Evolutionary conservation across 106 monocot species (phyloP).

Genomic region (Iris macrosiphon): DNA sequence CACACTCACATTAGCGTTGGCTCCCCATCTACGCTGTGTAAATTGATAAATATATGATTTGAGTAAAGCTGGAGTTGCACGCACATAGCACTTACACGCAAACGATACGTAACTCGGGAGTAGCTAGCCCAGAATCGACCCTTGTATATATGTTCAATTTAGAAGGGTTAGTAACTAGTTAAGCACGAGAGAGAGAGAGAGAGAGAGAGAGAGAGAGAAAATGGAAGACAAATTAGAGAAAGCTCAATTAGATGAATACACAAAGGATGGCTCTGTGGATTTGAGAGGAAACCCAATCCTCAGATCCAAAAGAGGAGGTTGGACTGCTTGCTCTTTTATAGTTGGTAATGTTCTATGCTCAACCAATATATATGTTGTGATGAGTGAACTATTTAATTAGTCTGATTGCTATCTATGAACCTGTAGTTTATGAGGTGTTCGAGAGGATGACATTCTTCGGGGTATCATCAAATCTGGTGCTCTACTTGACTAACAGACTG

Average conservation of each 20-base stretch:
- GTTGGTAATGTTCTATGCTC: slow-evolving; percentile 40
- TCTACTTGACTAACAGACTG: slow-evolving; percentile 70
- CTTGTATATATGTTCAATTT: too few species aligned
- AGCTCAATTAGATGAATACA: slow-evolving; percentile 28
- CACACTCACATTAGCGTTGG: too few species aligned
- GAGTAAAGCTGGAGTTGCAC: too few species aligned
- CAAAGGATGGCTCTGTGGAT: slow-evolving; percentile 84
- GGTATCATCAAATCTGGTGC: slow-evolving; percentile 72
- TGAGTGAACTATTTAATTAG: not conserved
- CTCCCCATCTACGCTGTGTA: too few species aligned
- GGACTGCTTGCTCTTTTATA: slow-evolving; percentile 82
- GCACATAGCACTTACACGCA: too few species aligned
- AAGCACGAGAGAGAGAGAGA: too few species aligned
- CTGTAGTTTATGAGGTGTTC: slow-evolving; percentile 84
- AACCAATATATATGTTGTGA: not conserved
- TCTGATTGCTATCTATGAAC: too few species aligned
- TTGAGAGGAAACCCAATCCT: slow-evolving; percentile 59
- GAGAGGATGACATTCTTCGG: slow-evolving; percentile 93
- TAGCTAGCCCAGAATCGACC: too few species aligned
- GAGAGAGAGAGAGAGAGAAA: not conserved
- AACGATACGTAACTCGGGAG: too few species aligned
- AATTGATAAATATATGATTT: too few species aligned
- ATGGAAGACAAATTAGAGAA: not conserved
- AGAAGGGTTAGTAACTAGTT: too few species aligned
- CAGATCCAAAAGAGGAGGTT: slow-evolving; percentile 61